phyloP scores from a whole-genome alignment of 345 rosid species.

The Limnanthes douglasii region DNA sequence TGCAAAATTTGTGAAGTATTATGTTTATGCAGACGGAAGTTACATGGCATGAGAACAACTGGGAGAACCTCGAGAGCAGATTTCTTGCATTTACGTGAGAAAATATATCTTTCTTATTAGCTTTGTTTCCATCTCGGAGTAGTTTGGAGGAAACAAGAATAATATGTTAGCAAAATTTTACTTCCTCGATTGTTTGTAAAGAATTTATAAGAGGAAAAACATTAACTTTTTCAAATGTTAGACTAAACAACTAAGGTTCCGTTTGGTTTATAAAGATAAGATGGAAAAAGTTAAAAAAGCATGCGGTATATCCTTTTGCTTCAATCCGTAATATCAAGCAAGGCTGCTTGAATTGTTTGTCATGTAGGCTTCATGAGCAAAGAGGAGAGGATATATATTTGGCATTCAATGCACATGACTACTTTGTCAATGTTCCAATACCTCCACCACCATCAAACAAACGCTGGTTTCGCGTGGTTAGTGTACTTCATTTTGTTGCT shows the following conservation, averaged over 20 bases:
- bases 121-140: no score
- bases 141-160: no score
- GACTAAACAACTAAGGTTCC: no score
- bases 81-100: constrained; percentile 92
- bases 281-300: no score
- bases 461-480: constrained; percentile 80
- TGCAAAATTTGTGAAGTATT: constrained; percentile 7
- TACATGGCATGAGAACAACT: constrained; percentile 91
- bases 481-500: constrained; percentile 11
- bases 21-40: constrained; percentile 46
- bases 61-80: constrained; percentile 78
- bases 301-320: no score
- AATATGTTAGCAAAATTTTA: no score
- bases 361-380: constrained; percentile 56
- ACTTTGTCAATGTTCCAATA: constrained; percentile 41
- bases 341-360: constrained; percentile 2
- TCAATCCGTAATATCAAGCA: no score
- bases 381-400: constrained; percentile 37
- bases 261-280: no score
- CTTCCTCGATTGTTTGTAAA: no score
- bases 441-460: constrained; percentile 43
- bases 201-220: no score
- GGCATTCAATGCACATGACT: constrained; percentile 76
- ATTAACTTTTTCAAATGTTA: no score
- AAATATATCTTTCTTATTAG: neutral